Base-by-base conservation (phyloP, 352 stramenopile genomes). In the Phytophthora syringae region DNA sequence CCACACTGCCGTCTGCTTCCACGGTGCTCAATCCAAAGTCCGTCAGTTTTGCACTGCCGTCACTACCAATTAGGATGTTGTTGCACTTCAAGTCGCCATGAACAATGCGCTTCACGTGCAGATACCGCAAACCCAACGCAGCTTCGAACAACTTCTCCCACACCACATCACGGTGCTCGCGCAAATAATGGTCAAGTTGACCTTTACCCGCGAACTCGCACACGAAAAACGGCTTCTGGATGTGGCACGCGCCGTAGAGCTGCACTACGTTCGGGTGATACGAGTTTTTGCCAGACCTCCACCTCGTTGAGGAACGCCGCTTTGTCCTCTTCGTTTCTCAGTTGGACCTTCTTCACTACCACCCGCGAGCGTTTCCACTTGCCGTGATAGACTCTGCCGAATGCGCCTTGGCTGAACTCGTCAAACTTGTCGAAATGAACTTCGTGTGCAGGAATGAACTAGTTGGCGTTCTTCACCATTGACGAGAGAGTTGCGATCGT, bases 21-120 rank as follows among this genome's bases (percentile, higher is more conserved):
- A 42, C 15, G 2, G 16, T 21, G 36, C 40, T 48, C 18, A 28
- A n/a, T 18, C 40, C 40, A 28, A 48, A 48, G 18, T 48, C 40
- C 5, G 40, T 48, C n/a, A 48, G 40, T 48, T 48, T 48, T 12
- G 40, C 40, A n/a, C 13, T 15, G 2, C 40, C 40, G 20, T 48
- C 40, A 7, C 18, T 27, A 6, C 18, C 40, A 48, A 25, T 15
- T 12, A 48, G 20, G 9, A 48, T 48, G n/a, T 48, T 48, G 27
- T 32, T 32, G 27, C 27, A 32, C 27, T 32, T 32, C 27, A 32
- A 32, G 55, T 97, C 88, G 4, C 83, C 72, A 50, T 97, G 89
- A 7, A 32, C 27, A 32, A 32, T 32, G 27, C 27, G 27, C 27
- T 32, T 32, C 44, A 52, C 12, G 21, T 63, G 72, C 86, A 88